phyloP scores from a whole-genome alignment of 257 asterid species.

The Verbena officinalis region DNA sequence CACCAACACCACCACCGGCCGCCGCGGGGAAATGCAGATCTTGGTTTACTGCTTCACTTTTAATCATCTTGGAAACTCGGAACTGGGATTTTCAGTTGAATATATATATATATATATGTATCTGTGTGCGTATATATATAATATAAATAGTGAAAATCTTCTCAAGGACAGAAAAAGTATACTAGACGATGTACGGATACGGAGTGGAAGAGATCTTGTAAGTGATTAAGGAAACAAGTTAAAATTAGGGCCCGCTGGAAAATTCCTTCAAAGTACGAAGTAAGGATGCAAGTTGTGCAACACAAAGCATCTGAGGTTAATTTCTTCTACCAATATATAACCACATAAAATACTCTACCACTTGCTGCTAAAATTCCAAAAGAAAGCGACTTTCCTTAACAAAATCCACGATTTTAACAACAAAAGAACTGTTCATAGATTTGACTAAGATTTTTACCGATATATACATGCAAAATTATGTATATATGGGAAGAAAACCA shows the following conservation, averaged over 20 bases:
- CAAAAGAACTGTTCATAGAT: not conserved
- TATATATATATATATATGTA: not conserved
- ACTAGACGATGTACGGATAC: constrained; percentile 37
- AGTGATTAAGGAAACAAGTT: constrained; percentile 60
- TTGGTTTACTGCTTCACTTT: constrained; percentile 27
- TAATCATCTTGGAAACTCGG: constrained; percentile 31
- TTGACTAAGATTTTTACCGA: not conserved
- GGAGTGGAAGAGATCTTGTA: constrained; percentile 34
- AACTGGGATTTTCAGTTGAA: not conserved
- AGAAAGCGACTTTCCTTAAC: constrained; percentile 42
- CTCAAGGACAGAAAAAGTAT: constrained; percentile 6
- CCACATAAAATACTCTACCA: too few relatives aligned
- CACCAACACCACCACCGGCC: constrained; percentile 11
- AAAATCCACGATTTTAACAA: constrained; percentile 8
- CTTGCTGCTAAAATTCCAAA: constrained; percentile 21
- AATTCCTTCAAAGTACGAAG: constrained; percentile 23
- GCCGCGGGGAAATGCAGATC: constrained; percentile 26
- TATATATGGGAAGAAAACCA: not conserved
- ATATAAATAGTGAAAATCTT: not conserved
- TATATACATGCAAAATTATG: not conserved
- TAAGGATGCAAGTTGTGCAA: constrained; percentile 46
- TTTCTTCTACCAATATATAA: not conserved
- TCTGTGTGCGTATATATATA: not conserved
- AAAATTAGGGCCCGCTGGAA: constrained; percentile 45
- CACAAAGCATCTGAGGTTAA: constrained; percentile 67